A percentile compares a stretch with the other conserved stretches of the same genome.
Conservation (phyloP, 306 rosid species). For the Lathyrus oleraceus region DNA sequence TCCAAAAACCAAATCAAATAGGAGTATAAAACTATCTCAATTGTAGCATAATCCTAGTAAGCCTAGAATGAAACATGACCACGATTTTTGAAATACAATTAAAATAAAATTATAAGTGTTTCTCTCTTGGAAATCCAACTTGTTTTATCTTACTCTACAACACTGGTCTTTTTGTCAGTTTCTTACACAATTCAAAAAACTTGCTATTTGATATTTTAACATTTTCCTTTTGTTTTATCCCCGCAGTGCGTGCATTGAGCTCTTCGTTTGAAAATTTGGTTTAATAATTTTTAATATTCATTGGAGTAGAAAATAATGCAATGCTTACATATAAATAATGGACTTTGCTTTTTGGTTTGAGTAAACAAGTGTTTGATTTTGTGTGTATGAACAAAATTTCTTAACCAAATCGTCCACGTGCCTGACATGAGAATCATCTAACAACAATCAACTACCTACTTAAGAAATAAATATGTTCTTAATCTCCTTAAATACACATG, state of each 20-base stretch:
- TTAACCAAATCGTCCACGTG: constrained; percentile 44
- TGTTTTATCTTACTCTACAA: constrained; percentile 32
- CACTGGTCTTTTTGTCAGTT: constrained; percentile 55
- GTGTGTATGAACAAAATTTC: constrained; percentile 17
- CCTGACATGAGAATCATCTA: constrained; percentile 55
- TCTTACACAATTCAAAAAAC: constrained; percentile 62
- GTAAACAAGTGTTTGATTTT: constrained; percentile 30
- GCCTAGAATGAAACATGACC: too few species aligned
- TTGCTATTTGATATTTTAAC: constrained; percentile 26
- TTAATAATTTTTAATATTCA: background rate
- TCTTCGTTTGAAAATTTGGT: constrained; percentile 6
- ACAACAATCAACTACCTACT: background rate
- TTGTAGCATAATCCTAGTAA: too few species aligned
- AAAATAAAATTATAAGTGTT: background rate
- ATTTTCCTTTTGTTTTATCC: constrained; percentile 43
- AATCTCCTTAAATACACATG: too few species aligned
- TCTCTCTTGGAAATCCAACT: constrained; percentile 62
- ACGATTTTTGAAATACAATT: background rate
- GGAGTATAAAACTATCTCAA: too few species aligned
- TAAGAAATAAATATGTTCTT: too few species aligned
- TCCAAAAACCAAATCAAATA: too few species aligned
- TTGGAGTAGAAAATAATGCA: constrained; percentile 15
- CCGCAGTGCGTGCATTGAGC: constrained; percentile 37
- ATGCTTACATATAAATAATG: constrained; percentile 6
- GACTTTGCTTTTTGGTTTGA: constrained; percentile 27